Evolutionary conservation across 164 flowering plant species (phyloP), one percentile per base, ranked within the genome.

Genomic region (Hamamelis virginiana): DNA sequence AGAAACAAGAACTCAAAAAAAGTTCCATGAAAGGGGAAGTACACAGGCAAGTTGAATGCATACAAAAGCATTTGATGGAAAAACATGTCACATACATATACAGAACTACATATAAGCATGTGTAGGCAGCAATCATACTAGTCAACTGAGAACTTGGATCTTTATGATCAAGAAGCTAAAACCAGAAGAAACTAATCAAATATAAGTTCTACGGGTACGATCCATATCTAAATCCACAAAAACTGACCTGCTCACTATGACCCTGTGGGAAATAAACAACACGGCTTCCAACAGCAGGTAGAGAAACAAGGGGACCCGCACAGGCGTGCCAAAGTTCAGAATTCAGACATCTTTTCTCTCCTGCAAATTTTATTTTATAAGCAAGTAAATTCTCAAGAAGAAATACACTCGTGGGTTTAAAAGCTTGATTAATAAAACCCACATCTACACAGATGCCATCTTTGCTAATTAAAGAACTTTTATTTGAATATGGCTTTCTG

Each of bases 271-370:
- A 92, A 75, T 92, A 92, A 51, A 92, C 98, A 28, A 92, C 97
- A 5, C 92, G 85, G 78, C 95, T 89, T 65, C 98, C 98, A 67
- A 89, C 80, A 61, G 91, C 86, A 23, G 98, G 98, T 25, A 93
- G 78, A 55, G 98, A 93, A 70, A 93, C 97, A 68, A 93, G 97
- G 75, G 98, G 98, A 43, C 98, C 98, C 41, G 98, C 98, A 82
- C 98, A 93, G 25, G 98, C 98, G 82, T 93, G 98, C 98, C 98
- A 93, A 22, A 93, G 97, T 73, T 93, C 98, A 57, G 97, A 93
- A 75, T 93, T 91, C 65, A 89, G 75, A 67, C 82, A 86, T 76
- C 86, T 78, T 80, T 78, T 89, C 66, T 92, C 96, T 73, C 89
- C 97, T 91, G 84, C 61, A 73, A 76, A 62, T 60, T 14, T 47